Evolutionary conservation across 2,329 filamentous ascomycete genomes (phyloP).

Genomic region (Talaromyces sp.): DNA sequence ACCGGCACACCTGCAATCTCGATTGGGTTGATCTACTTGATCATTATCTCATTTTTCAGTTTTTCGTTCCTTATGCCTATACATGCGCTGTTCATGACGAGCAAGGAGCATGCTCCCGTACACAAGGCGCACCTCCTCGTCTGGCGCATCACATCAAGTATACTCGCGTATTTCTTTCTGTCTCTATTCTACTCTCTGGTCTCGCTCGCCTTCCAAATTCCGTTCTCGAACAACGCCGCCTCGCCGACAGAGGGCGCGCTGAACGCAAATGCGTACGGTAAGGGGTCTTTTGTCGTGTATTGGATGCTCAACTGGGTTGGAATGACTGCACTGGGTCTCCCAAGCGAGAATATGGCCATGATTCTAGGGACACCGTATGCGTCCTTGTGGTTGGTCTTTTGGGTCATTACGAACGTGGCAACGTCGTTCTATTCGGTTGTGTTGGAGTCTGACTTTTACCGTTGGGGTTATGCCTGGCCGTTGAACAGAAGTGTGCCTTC

Average conservation of each 20-base stretch:
- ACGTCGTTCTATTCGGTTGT: constrained; percentile 59
- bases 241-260: constrained; percentile 43
- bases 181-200: constrained; percentile 63
- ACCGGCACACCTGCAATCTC: constrained; percentile 56
- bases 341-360: constrained; percentile 64
- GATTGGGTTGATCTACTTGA: constrained; percentile 63
- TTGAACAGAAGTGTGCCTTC: constrained; percentile 52
- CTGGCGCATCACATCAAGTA: constrained; percentile 56
- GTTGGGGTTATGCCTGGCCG: constrained; percentile 62
- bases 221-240: constrained; percentile 52
- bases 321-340: constrained; percentile 60
- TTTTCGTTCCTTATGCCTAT: constrained; percentile 63
- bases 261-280: constrained; percentile 55
- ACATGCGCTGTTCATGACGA: constrained; percentile 57
- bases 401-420: constrained; percentile 63
- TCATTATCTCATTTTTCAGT: constrained; percentile 65
- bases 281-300: constrained; percentile 58
- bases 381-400: constrained; percentile 62
- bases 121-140: constrained; percentile 56
- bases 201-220: constrained; percentile 60
- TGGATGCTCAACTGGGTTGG: constrained; percentile 62
- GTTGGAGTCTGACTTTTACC: constrained; percentile 56
- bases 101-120: constrained; percentile 52
- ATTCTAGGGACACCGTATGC: constrained; percentile 59
- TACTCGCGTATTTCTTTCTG: constrained; percentile 58